Percentiles rank a stretch among this genome's conserved stretches.
Conservation (phyloP, 2,329 filamentous ascomycete species). For the Colletotrichum karsti region DNA sequence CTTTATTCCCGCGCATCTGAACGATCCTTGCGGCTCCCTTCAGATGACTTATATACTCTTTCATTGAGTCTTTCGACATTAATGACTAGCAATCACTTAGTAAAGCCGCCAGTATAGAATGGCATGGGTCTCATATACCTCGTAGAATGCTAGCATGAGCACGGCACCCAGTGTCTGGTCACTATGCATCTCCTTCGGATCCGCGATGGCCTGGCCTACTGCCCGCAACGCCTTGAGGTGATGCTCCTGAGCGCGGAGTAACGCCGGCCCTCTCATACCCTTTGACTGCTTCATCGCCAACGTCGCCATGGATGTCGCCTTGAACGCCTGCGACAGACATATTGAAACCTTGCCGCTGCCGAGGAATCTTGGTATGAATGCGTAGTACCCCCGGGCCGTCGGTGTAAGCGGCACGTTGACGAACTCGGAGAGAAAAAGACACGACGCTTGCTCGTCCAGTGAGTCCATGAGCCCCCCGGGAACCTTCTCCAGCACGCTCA, state of each 20-base stretch:
- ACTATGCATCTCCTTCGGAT: slow-evolving; percentile 17
- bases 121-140: not conserved
- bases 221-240: slow-evolving; percentile 25
- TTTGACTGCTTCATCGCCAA: slow-evolving; percentile 24
- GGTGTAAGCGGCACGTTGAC: slow-evolving; percentile 22
- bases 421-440: slow-evolving; percentile 28
- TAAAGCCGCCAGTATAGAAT: accelerated
- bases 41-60: slow-evolving; percentile 33
- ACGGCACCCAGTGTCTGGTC: slow-evolving; percentile 29
- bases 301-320: slow-evolving; percentile 27
- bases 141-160: slow-evolving; percentile 29
- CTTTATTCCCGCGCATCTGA: slow-evolving; percentile 26
- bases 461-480: slow-evolving; percentile 12
- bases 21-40: slow-evolving; percentile 33
- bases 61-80: slow-evolving; percentile 30
- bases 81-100: not conserved
- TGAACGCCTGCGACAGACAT: slow-evolving; percentile 23
- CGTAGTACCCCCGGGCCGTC: slow-evolving; percentile 20
- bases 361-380: slow-evolving; percentile 23
- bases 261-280: not conserved
- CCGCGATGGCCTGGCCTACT: slow-evolving; percentile 20
- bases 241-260: slow-evolving; percentile 24
- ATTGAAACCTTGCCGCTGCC: slow-evolving; percentile 16
- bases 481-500: slow-evolving; percentile 13
- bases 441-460: slow-evolving; percentile 27